phyloP scores from a whole-genome alignment of 2,329 filamentous ascomycete genomes.

The Cercospora sesami region DNA sequence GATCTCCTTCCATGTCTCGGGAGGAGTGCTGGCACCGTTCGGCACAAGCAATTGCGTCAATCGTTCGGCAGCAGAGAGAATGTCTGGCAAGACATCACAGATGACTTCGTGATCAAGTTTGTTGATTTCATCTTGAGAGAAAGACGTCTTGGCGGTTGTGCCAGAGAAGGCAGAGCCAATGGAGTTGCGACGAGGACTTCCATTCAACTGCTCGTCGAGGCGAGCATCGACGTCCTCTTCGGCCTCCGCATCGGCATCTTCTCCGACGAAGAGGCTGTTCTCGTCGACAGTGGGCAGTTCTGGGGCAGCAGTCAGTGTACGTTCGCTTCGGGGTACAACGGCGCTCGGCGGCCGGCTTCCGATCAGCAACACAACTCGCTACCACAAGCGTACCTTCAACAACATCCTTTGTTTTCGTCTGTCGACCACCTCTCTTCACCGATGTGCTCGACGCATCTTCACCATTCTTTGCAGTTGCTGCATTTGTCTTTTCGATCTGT shows the following conservation, averaged over 20 bases:
- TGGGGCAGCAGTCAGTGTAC: background rate
- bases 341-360: background rate
- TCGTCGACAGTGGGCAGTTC: constrained; percentile 18
- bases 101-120: constrained; percentile 47
- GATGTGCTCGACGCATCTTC: background rate
- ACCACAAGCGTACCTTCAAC: background rate
- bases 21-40: constrained; percentile 27
- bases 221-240: constrained; percentile 18
- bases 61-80: constrained; percentile 35
- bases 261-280: constrained; percentile 8
- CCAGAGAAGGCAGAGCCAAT: constrained; percentile 47
- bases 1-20: constrained; percentile 36
- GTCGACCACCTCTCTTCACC: constrained; percentile 2
- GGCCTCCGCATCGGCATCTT: constrained; percentile 14
- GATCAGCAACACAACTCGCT: background rate
- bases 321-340: background rate
- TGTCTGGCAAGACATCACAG: constrained; percentile 43
- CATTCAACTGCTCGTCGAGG: constrained; percentile 25
- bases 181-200: constrained; percentile 21
- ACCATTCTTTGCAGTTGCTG: background rate
- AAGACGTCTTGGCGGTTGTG: constrained; percentile 50
- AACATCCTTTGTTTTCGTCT: constrained; percentile 1
- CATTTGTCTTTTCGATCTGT: background rate
- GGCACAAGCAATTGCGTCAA: constrained; percentile 36
- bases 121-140: constrained; percentile 47